These are phyloP conservation scores for Suhomyces sp. DNA, from an alignment of 805 yeast species.

Conservation along the genomic window DNA sequence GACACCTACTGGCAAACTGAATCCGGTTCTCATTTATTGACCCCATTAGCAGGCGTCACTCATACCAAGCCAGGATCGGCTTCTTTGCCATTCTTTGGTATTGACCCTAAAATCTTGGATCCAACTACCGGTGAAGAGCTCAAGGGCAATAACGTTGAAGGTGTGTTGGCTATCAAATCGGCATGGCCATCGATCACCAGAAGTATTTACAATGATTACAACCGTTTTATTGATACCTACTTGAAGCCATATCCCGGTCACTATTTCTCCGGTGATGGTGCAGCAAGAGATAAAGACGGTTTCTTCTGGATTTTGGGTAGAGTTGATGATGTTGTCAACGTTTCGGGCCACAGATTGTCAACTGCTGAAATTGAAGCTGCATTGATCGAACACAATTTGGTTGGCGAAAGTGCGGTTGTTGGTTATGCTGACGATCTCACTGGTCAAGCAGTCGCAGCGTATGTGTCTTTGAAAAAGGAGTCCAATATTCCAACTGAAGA, in stretches of 20 bases:
- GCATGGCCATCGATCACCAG: slow-evolving; percentile 99
- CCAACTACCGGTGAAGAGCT: slow-evolving; percentile 88
- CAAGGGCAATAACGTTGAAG: slow-evolving; percentile 87
- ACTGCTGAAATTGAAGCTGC: slow-evolving; percentile 98
- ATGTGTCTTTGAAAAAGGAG: slow-evolving; percentile 73
- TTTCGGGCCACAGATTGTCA: slow-evolving; percentile 96
- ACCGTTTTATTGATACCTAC: slow-evolving; percentile 86
- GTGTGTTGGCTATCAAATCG: slow-evolving; percentile 84
- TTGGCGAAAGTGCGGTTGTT: slow-evolving; percentile 95
- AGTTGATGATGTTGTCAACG: slow-evolving; percentile 97
- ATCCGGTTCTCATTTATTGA: slow-evolving; percentile 91
- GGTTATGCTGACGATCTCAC: slow-evolving; percentile 94
- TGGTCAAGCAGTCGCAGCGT: slow-evolving; percentile 96
- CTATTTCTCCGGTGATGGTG: slow-evolving; percentile 98
- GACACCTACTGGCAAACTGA: slow-evolving; percentile 99
- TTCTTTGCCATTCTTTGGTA: slow-evolving; percentile 93
- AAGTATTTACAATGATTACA: slow-evolving; percentile 86
- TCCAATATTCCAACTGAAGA: slow-evolving; percentile 33
- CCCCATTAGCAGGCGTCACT: slow-evolving; percentile 91
- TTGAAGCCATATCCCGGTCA: slow-evolving; percentile 88
- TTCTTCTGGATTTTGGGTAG: slow-evolving; percentile 98
- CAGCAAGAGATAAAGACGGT: slow-evolving; percentile 95
- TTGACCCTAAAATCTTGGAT: slow-evolving; percentile 86
- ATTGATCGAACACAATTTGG: slow-evolving; percentile 70
- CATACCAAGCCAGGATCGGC: slow-evolving; percentile 98